Evolutionary conservation across 2,329 filamentous ascomycete species (phyloP).

Genomic region (Botrytis galanthina): DNA sequence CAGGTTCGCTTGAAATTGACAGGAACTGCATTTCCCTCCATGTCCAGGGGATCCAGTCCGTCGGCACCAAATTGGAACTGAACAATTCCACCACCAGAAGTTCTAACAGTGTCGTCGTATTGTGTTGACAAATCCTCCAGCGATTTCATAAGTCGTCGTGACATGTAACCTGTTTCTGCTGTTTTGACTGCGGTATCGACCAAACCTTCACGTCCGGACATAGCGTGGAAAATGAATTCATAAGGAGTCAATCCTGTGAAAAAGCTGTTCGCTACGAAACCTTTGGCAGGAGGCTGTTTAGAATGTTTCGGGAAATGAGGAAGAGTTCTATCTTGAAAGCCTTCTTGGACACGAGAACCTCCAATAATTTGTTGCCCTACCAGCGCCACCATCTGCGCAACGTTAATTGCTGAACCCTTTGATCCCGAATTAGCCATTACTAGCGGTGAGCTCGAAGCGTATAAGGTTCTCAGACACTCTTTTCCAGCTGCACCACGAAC

Average conservation of each 20-base stretch:
- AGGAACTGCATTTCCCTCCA: constrained; percentile 91
- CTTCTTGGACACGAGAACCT: constrained; percentile 86
- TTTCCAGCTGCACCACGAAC: constrained; percentile 90
- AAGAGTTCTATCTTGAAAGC: constrained; percentile 91
- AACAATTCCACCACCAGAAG: constrained; percentile 82
- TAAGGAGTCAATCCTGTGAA: constrained; percentile 86
- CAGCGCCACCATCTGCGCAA: constrained; percentile 96
- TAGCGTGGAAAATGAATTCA: constrained; percentile 97
- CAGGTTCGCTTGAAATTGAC: constrained; percentile 92
- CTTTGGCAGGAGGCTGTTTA: constrained; percentile 88
- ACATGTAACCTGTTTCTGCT: constrained; percentile 99
- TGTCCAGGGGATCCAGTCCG: constrained; percentile 91
- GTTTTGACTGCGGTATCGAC: constrained; percentile 99
- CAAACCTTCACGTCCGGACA: constrained; percentile 95
- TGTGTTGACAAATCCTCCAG: constrained; percentile 90
- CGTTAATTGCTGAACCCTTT: constrained; percentile 96
- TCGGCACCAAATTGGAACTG: constrained; percentile 98
- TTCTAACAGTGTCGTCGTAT: constrained; percentile 93
- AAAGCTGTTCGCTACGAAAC: constrained; percentile 96
- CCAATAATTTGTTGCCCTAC: constrained; percentile 98
- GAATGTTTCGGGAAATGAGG: constrained; percentile 95
- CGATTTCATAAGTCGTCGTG: constrained; percentile 94
- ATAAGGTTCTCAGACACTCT: constrained; percentile 85
- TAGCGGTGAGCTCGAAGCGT: constrained; percentile 85
- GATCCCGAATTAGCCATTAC: constrained; percentile 98